Evolutionary conservation across 169 alveolate genomes (phyloP), one percentile per base, ranked within the genome.

Genomic region (Eimeria sp.): DNA sequence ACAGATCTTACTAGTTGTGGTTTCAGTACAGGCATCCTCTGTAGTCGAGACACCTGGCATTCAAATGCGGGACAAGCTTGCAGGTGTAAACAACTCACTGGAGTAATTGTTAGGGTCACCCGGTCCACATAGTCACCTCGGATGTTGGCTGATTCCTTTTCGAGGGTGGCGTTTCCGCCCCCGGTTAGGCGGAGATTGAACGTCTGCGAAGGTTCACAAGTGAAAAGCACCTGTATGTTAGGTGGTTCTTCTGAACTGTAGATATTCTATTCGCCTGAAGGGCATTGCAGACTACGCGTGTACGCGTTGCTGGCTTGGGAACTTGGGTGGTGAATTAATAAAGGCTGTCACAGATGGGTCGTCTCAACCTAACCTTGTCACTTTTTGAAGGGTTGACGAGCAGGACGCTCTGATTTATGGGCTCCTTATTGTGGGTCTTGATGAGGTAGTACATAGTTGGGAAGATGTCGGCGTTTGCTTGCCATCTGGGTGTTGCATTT

Each of bases 371-470:
- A 40, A 63, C 93, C 93, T 86, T 57, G 93, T 86, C 82, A 58
- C 80, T 86, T 63, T 34, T 61, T 30, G 93, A 86, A 25, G 93
- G 80, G 47, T 86, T 86, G 25, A 86, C 93, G 25, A 86, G 80
- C 82, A 86, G 82, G 6, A 86, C 80, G 65, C 93, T 86, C 47
- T 86, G 93, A 16, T 61, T 51, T 10, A 86, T 34, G 22, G 93
- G 93, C 80, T 40, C 61, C 63, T 25, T 63, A 47, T 13, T 63
- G 65, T 34, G 76, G 13, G 80, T 43, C 61, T 86, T 86, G 20
- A 86, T 14, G 67, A 47, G 40, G 70, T 86, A 86, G 80, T 34
- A 63, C 93, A 86, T 86, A 20, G 93, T 61, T 34, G 93, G 93
- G 47, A 86, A 86, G 57, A 86, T 86, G 30, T 40, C 43, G 13